phyloP scores from a whole-genome alignment of 192 early-diverging fungal genomes.

The Geranomyces variabilis region DNA sequence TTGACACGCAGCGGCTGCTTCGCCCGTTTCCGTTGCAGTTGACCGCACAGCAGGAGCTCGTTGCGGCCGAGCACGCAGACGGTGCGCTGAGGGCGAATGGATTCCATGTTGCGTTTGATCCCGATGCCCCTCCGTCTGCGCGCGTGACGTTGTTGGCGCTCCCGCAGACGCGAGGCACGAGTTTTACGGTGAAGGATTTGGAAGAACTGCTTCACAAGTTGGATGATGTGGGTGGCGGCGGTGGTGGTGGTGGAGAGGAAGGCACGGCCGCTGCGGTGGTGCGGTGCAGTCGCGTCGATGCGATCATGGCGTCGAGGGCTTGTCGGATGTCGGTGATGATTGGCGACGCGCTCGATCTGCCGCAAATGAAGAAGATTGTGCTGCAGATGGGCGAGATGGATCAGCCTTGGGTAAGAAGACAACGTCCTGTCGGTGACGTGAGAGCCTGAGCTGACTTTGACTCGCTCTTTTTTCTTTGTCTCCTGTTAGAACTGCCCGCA shows the following conservation, averaged over 20 bases:
- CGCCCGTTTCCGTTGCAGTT: constrained; percentile 71
- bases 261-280: too few species aligned
- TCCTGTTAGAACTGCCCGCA: constrained; percentile 88
- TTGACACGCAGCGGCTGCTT: constrained; percentile 53
- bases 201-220: neutral
- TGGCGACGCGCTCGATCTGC: constrained; percentile 72
- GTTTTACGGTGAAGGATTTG: constrained; percentile 71
- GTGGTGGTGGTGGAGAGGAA: constrained; percentile 13
- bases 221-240: neutral
- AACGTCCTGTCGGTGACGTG: too few species aligned
- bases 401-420: constrained; percentile 81
- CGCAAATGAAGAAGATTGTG: constrained; percentile 82
- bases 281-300: constrained; percentile 67
- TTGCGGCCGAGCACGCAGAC: constrained; percentile 74
- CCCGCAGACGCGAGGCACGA: constrained; percentile 66
- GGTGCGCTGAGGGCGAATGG: constrained; percentile 75
- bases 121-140: constrained; percentile 58
- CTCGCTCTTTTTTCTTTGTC: neutral
- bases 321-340: constrained; percentile 93
- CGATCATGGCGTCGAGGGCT: constrained; percentile 86
- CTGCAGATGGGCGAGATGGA: constrained; percentile 80
- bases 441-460: neutral
- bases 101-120: constrained; percentile 72
- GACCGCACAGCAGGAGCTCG: constrained; percentile 75
- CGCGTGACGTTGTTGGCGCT: constrained; percentile 71